Percentiles rank a stretch among this genome's conserved stretches.
phyloP scores from a whole-genome alignment of 495 filamentous ascomycete genomes.

The Penicillium lividum region DNA sequence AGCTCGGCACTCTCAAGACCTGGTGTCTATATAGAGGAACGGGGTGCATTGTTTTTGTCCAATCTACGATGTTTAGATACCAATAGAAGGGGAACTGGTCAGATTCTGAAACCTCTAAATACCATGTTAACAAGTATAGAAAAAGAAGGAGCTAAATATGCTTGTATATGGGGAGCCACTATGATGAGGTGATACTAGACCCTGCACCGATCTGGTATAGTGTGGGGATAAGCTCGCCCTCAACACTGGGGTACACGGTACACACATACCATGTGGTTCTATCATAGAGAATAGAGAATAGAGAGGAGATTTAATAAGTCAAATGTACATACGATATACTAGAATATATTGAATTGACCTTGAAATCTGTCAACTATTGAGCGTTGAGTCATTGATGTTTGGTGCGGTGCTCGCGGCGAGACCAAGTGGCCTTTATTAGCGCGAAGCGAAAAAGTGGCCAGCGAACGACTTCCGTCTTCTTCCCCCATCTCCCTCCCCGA shows the following conservation, averaged over 20 bases:
- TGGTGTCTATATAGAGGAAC: constrained; percentile 19
- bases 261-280: not conserved
- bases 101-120: too few relatives aligned
- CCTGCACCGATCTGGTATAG: constrained; percentile 13
- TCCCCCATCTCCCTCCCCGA: constrained; percentile 36
- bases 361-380: not conserved
- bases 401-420: constrained; percentile 25
- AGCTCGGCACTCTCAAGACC: constrained; percentile 12
- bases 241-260: constrained; percentile 20
- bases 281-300: not conserved
- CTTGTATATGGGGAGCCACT: too few relatives aligned
- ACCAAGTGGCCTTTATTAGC: constrained; percentile 51
- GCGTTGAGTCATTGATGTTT: constrained; percentile 6
- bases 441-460: constrained; percentile 48
- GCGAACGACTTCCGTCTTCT: constrained; percentile 39
- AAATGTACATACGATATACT: not conserved
- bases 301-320: not conserved
- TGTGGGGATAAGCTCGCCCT: constrained; percentile 28
- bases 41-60: constrained; percentile 1
- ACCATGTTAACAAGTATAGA: too few relatives aligned
- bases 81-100: not conserved
- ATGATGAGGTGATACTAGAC: constrained; percentile 7
- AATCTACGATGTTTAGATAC: constrained; percentile 4
- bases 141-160: too few relatives aligned
- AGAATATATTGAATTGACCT: not conserved